Base-by-base conservation (phyloP, 805 yeast genomes). In the Spathaspora boniae region DNA sequence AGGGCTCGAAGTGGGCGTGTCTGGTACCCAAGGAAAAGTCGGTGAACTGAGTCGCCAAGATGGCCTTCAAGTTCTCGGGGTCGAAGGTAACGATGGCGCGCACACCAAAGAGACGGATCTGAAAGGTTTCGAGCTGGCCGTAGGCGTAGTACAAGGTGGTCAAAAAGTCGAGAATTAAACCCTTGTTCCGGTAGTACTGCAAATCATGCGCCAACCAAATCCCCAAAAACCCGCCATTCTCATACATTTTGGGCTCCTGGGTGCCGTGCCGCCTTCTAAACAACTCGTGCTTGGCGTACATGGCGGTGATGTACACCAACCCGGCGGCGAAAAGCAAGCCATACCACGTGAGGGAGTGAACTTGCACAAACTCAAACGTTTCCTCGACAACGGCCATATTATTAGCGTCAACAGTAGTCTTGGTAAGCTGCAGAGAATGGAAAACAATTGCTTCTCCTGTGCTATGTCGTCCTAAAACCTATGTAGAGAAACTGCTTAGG, bases 31-130 rank as follows among this genome's bases (percentile, higher is more conserved):
- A 53, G 28, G 56, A 56, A 38, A 62, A 66, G 33, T 66, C 71
- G 38, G 54, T 58, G 38, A 65, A 66, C 36, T 64, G 70, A 16
- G 70, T 64, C 26, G 68, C 68, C 47, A 66, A 60, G 4, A 66
- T 37, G 5, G 71, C 70, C 42, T 65, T 66, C 32, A 65, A 50
- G 42, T 64, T 65, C 36, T 66, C 70, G 9, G 71, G 70, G 32
- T 66, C 71, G 27, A 43, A 43, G 15, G 70, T 62, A 32, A 42
- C 34, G 23, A 56, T 20, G 14, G 60, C 29, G 6, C 36, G 36
- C 19, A 41, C 40, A 9, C 59, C 60, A 6, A 50, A 43, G 9
- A 56, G 26, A 31, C 40, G 41, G 19, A 50, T 34, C 9, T 15
- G 16, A 22, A 38, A 37, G 7, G 53, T 46, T 4, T 30, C 28